These are phyloP conservation scores for Podospora appendiculata DNA, from an alignment of 495 filamentous ascomycete species.

Conservation along the genomic window DNA sequence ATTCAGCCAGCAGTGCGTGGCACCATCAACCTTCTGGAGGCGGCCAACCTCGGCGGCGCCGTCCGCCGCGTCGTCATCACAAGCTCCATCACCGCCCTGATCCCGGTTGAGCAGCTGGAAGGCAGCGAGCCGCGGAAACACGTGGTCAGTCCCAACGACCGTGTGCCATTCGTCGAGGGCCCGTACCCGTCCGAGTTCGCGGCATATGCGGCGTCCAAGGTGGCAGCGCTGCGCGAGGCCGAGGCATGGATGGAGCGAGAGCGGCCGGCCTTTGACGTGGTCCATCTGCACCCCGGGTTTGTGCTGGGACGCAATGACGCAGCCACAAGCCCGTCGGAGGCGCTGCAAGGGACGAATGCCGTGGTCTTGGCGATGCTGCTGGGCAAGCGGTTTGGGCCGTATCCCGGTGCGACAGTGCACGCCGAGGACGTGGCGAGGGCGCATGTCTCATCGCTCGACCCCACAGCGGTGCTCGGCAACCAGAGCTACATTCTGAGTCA, in stretches of 20 bases:
- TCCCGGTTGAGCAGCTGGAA: conserved; percentile 18
- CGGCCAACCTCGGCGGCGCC: conserved; percentile 51
- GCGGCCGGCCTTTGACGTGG: conserved; percentile 37
- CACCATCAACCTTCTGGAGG: conserved; percentile 64
- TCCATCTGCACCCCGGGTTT: conserved; percentile 40
- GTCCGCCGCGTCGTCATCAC: conserved; percentile 58
- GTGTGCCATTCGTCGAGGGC: conserved; percentile 19
- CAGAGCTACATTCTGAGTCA: conserved; percentile 29
- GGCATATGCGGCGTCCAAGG: conserved; percentile 35
- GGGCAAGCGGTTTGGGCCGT: conserved; percentile 20
- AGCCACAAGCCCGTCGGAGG: conserved; percentile 19
- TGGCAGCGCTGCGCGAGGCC: conserved; percentile 31
- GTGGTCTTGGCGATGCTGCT: conserved; percentile 28
- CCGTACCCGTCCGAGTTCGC: conserved; percentile 30
- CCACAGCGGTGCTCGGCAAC: conserved; percentile 25
- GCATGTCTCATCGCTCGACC: conserved; percentile 33
- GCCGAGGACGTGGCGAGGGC: conserved; percentile 36
- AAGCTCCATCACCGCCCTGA: conserved; percentile 32
- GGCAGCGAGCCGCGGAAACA: conserved; percentile 4
- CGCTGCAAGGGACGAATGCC: conserved; percentile 29
- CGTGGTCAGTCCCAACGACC: conserved; percentile 17
- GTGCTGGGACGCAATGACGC: conserved; percentile 37
- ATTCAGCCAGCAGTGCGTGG: conserved; percentile 66
- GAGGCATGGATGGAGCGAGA: conserved; percentile 32
- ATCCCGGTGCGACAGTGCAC: conserved; percentile 30